A percentile compares a stretch with the other conserved stretches of the same genome.
Conservation (phyloP, 1,284 basidiomycete species). For the Cryptococcus amylolentus region DNA sequence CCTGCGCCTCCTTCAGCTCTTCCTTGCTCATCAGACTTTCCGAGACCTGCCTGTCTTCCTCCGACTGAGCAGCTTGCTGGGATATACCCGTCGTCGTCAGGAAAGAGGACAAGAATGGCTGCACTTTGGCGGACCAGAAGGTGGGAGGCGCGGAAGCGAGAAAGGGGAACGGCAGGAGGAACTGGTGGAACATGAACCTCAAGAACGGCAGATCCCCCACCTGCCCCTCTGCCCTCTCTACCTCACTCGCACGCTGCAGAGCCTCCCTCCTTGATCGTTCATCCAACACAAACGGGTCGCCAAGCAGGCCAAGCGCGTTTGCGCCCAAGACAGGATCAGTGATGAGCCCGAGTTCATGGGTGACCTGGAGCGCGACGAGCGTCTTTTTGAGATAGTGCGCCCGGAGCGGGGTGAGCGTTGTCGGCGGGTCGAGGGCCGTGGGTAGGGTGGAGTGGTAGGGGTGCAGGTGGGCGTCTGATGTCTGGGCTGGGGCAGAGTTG, state of each 20-base stretch:
- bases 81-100: constrained; percentile 59
- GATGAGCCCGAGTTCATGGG: constrained; percentile 68
- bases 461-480: constrained; percentile 30
- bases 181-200: constrained; percentile 82
- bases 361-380: constrained; percentile 81
- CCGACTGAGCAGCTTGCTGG: constrained; percentile 39
- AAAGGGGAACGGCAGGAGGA: constrained; percentile 89
- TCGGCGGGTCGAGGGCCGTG: constrained; percentile 25
- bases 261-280: constrained; percentile 54
- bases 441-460: constrained; percentile 38
- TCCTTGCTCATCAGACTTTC: constrained; percentile 48
- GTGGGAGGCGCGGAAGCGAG: constrained; percentile 76
- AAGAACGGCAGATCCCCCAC: constrained; percentile 73
- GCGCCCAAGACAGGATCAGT: constrained; percentile 58
- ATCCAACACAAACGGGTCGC: constrained; percentile 74
- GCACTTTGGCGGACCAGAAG: constrained; percentile 88
- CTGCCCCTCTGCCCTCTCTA: constrained; percentile 21
- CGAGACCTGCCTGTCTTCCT: constrained; percentile 28
- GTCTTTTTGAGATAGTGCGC: constrained; percentile 95
- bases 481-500: constrained; percentile 14
- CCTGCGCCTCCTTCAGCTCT: constrained; percentile 57
- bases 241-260: constrained; percentile 20
- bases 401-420: constrained; percentile 69
- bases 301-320: constrained; percentile 78
- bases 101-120: constrained; percentile 81